A percentile compares a stretch with the other conserved stretches of the same genome.
Evolutionary conservation across 129 eudicot genomes (phyloP).

Genomic region (Dittrichia graveolens): DNA sequence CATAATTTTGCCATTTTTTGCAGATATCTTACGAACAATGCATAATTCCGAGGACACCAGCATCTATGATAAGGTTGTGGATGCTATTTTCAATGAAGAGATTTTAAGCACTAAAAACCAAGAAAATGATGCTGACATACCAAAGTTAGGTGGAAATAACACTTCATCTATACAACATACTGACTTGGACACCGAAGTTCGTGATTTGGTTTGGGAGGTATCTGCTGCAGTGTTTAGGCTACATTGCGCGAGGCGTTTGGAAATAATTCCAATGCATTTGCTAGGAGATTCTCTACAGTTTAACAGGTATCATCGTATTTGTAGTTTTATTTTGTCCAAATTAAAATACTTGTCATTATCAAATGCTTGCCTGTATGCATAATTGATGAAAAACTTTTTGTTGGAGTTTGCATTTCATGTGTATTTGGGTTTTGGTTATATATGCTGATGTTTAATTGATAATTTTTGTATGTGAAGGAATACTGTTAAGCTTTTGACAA

Average conservation of each 20-base stretch:
- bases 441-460: constrained; percentile 16
- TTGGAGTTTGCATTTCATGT: not conserved
- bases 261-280: constrained; percentile 73
- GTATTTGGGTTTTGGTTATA: constrained; percentile 20
- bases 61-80: constrained; percentile 79
- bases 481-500: constrained; percentile 67
- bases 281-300: constrained; percentile 53
- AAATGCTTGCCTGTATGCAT: not conserved
- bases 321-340: not conserved
- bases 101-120: constrained; percentile 52
- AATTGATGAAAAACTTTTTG: not conserved
- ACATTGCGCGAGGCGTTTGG: constrained; percentile 91
- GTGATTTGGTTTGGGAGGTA: constrained; percentile 65
- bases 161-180: constrained; percentile 56
- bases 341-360: constrained; percentile 15
- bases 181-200: constrained; percentile 63
- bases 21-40: constrained; percentile 82
- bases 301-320: constrained; percentile 50
- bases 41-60: constrained; percentile 81
- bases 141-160: constrained; percentile 47
- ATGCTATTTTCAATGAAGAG: constrained; percentile 76
- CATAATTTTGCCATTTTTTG: constrained; percentile 1
- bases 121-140: constrained; percentile 46
- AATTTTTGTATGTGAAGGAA: constrained; percentile 48
- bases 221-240: constrained; percentile 61